phyloP scores from a whole-genome alignment of 305 asterid species.

The Lippia alba region DNA sequence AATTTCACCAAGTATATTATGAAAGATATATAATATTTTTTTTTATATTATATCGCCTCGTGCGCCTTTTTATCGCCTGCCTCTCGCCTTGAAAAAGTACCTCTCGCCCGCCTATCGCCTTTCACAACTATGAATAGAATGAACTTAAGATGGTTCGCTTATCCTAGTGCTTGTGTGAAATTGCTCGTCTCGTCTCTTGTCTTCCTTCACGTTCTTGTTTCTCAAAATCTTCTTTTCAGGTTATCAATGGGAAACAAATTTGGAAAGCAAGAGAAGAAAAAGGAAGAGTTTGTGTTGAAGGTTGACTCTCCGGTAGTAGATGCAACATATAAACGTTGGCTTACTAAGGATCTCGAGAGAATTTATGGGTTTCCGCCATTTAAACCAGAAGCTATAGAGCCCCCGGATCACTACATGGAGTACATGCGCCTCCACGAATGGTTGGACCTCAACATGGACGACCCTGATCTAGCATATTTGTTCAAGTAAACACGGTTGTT shows the following conservation, averaged over 20 bases:
- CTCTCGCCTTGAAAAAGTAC: too few species aligned
- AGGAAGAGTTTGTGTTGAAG: conserved; percentile 60
- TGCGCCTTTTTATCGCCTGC: too few species aligned
- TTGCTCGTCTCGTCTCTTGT: background rate
- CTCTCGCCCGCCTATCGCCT: too few species aligned
- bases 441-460: conserved; percentile 80
- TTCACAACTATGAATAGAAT: too few species aligned
- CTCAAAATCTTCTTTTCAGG: conserved; percentile 30
- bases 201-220: background rate
- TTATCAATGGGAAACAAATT: conserved; percentile 78
- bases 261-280: conserved; percentile 58
- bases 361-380: conserved; percentile 73
- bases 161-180: background rate
- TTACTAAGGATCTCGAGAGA: conserved; percentile 74
- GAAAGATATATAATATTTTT: too few species aligned
- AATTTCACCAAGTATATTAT: too few species aligned
- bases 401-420: conserved; percentile 84
- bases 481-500: conserved; percentile 50
- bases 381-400: conserved; percentile 69
- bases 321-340: conserved; percentile 61
- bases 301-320: conserved; percentile 77
- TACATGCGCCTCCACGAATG: conserved; percentile 80
- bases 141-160: background rate
- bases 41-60: too few species aligned
- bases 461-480: conserved; percentile 75